Base-by-base conservation (phyloP, 192 early-diverging fungal species). In the Coemansia sp. region DNA sequence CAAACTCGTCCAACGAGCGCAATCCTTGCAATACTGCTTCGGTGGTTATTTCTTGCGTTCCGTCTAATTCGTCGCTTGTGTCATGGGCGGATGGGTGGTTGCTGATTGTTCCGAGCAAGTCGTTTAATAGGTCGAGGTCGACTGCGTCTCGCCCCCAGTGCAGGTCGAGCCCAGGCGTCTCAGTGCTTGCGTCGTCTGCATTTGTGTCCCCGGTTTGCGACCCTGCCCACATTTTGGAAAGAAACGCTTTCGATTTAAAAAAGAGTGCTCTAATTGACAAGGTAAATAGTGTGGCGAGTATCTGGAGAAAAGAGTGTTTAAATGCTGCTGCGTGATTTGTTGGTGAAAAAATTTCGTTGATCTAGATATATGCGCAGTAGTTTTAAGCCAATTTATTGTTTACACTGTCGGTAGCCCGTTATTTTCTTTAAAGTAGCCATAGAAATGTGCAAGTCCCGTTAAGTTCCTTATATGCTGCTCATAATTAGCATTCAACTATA, bases 1-100 rank as follows among this genome's bases (percentile, higher is more conserved):
- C 77, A 58, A 72, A 68, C 25, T 71, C 71, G 17, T 80, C 77
- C 40, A 80, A 62, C 5, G 77, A 80, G 10, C 55, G 64, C 49
- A 80, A 36, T 8, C 75, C 65, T n/a, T 59, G 44, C 4, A 69
- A 52, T 15, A 78, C 52, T 25, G 71, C 64, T 14, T 69, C 66
- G 0, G 62, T 75, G 23, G 72, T 75, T 15, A 75, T 75, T 4
- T 19, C 42, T n/a, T 21, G 51, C 58, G 37, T 38, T 31, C 11
- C 40, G 40, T 42, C 40, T 14, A n/a, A 15, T 4, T 42, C 12
- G 11, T 11, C 12, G 12, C 20, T 17, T 31, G 26, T 57, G 54
- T n/a, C 42, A 31, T 59, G 19, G 7, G 42, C 7, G 3, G 40
- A 11, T 4, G 40, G 7, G 40, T 38, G 23, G 10, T 20, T 15